These are phyloP conservation scores for Zymoseptoria pseudotritici DNA, from an alignment of 2,329 filamentous ascomycete genomes.

Conservation along the genomic window DNA sequence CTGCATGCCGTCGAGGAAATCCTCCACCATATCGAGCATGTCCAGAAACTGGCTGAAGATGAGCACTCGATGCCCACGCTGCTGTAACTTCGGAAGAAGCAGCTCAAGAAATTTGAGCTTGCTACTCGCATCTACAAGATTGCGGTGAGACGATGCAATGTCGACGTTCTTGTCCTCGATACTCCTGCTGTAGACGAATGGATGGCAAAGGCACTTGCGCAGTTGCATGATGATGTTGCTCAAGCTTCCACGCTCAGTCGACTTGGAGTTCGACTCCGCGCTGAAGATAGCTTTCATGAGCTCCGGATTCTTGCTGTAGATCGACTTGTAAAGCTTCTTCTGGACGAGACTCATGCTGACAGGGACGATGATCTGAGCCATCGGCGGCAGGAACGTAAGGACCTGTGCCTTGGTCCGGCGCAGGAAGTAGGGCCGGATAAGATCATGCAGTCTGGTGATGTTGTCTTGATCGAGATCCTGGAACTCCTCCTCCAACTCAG, in stretches of 20 bases:
- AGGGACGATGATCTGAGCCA: constrained; percentile 90
- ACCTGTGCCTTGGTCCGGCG: constrained; percentile 84
- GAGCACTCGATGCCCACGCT: constrained; percentile 80
- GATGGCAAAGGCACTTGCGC: constrained; percentile 89
- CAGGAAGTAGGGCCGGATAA: constrained; percentile 67
- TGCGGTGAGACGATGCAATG: constrained; percentile 58
- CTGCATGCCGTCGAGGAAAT: constrained; percentile 73
- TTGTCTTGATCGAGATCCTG: constrained; percentile 74
- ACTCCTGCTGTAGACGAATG: constrained; percentile 83
- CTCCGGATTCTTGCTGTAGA: constrained; percentile 82
- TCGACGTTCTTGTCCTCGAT: constrained; percentile 76
- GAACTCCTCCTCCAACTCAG: constrained; percentile 66
- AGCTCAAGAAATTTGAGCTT: constrained; percentile 79
- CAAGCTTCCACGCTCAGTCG: constrained; percentile 67
- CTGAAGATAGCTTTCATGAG: constrained; percentile 82
- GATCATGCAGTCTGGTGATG: constrained; percentile 68
- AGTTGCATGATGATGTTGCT: constrained; percentile 96
- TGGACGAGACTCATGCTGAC: constrained; percentile 93
- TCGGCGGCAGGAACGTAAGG: constrained; percentile 81
- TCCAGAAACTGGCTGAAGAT: constrained; percentile 94
- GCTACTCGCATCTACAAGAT: constrained; percentile 82
- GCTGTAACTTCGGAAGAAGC: constrained; percentile 79
- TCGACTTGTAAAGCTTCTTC: constrained; percentile 89
- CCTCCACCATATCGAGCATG: constrained; percentile 81
- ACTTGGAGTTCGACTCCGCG: constrained; percentile 51